These are phyloP conservation scores for Diaporthe ilicicola DNA, from an alignment of 2,329 filamentous ascomycete species.

Conservation along the genomic window DNA sequence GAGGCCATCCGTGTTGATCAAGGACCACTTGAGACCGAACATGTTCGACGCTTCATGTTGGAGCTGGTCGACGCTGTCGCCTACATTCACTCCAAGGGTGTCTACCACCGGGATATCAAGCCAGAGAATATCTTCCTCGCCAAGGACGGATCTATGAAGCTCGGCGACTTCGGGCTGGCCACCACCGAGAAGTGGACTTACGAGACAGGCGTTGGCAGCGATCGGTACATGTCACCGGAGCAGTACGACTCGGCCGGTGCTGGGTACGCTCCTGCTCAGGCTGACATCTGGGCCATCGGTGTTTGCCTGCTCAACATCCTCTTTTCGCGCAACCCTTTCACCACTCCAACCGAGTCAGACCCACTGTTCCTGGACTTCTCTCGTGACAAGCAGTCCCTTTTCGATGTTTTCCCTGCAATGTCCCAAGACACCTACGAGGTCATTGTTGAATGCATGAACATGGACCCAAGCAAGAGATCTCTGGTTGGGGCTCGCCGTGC, in stretches of 20 bases:
- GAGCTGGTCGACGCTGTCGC: conserved; percentile 89
- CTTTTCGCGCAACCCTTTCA: conserved; percentile 97
- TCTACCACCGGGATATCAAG: conserved; percentile 98
- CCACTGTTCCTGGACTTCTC: conserved; percentile 93
- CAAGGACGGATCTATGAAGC: conserved; percentile 87
- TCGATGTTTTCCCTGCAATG: conserved; percentile 98
- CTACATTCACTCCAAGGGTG: conserved; percentile 88
- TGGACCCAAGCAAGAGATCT: conserved; percentile 90
- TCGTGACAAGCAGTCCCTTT: conserved; percentile 92
- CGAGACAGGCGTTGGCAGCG: conserved; percentile 93
- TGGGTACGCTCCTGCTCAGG: conserved; percentile 92
- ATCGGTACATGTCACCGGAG: conserved; percentile 99
- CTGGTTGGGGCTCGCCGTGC: conserved; percentile 80
- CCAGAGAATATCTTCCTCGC: conserved; percentile 98
- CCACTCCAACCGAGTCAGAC: conserved; percentile 87
- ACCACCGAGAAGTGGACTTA: conserved; percentile 90
- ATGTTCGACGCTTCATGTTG: conserved; percentile 97
- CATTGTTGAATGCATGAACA: conserved; percentile 85
- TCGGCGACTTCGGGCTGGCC: conserved; percentile 94
- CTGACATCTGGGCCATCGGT: conserved; percentile 96
- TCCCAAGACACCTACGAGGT: conserved; percentile 98
- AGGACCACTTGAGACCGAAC: conserved; percentile 92
- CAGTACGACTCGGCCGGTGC: conserved; percentile 89
- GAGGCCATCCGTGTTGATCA: conserved; percentile 92
- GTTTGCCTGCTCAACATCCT: conserved; percentile 96